Evolutionary conservation across 2,329 filamentous ascomycete species (phyloP), one percentile per base, ranked within the genome.

Genomic region (Kalaharituber pfeilii): DNA sequence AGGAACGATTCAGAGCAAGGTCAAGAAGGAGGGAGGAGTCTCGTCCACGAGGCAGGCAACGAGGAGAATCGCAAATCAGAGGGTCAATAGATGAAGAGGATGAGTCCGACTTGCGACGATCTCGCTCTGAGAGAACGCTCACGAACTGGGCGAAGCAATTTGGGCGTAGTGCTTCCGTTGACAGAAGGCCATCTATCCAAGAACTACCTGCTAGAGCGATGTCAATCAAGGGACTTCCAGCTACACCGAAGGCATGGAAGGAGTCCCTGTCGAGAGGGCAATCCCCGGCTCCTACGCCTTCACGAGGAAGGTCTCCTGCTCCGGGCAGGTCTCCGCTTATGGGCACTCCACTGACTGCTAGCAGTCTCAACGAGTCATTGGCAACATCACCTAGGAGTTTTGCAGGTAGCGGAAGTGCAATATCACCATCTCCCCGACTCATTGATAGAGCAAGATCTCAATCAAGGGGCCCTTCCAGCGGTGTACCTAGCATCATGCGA

Each of bases 1-100:
- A 81, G 20, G 81, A 85, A 51, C 75, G 77, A 15, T 2, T 20
- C 22, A 15, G 42, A 20, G 18, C n/a, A 25, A 47, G 42, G 15
- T 20, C 42, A 47, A 47, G 24, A 4, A 11, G 42, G 20, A 28
- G 15, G 49, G 49, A 50, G 4, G 57, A 55, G 20, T 59, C 56
- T 15, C 59, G 52, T 20, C 47, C 49, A 44, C 57, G 58, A 4
- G 50, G 53, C 29, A 33, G 51, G 24, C 53, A 51, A 45, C 18
- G 47, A 27, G 42, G 13, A 22, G 42, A 47, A 22, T 47, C 42
- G n/a, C 5, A 13, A 13, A 13, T 22, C 25, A 39, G 33, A 39
- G 1, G 20, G 4, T 18, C 4, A 39, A 39, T 39, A 18, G 33
- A 39, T 9, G 33, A 9, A 39, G 33, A 8, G 4, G 33, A 39